Percentiles rank a stretch among this genome's conserved stretches.
Evolutionary conservation across 2,329 filamentous ascomycete species (phyloP).

Genomic region (Fusarium napiforme): DNA sequence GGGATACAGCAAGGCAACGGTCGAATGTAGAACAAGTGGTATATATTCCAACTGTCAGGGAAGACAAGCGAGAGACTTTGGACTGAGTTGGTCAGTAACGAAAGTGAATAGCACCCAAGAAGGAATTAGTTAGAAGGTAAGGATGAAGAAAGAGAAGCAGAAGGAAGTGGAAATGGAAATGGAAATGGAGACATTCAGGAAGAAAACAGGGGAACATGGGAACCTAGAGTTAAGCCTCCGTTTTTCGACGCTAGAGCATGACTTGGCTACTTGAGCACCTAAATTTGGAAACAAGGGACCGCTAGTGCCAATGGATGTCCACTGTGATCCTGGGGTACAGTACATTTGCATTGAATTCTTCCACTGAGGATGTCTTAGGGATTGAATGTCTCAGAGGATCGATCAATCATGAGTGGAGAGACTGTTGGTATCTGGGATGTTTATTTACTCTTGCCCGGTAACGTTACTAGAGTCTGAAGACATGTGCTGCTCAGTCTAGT

Average conservation of each 20-base stretch:
- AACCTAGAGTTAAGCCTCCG: constrained; percentile 21
- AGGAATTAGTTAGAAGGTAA: constrained; percentile 8
- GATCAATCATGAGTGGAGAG: neutral
- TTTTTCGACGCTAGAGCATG: constrained; percentile 18
- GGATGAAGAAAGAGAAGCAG: constrained; percentile 11
- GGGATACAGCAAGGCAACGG: constrained; percentile 19
- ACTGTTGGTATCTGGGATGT: neutral
- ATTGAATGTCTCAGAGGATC: neutral
- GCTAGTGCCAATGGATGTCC: constrained; percentile 6
- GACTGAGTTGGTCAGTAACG: constrained; percentile 25
- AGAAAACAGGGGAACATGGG: constrained; percentile 31
- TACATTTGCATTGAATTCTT: neutral
- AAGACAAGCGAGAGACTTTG: constrained; percentile 27
- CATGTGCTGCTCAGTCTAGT: neutral
- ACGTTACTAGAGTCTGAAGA: neutral
- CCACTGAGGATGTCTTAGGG: neutral
- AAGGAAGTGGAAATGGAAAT: neutral
- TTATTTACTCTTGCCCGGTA: neutral
- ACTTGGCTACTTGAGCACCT: constrained; percentile 4
- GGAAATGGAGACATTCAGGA: neutral
- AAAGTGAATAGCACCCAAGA: constrained; percentile 14
- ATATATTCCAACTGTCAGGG: constrained; percentile 3
- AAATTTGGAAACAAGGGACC: constrained; percentile 30
- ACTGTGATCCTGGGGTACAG: constrained; percentile 13
- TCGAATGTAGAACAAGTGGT: neutral